Conservation (phyloP, 2,329 filamentous ascomycete genomes). For the Pseudogymnoascus sp. region DNA sequence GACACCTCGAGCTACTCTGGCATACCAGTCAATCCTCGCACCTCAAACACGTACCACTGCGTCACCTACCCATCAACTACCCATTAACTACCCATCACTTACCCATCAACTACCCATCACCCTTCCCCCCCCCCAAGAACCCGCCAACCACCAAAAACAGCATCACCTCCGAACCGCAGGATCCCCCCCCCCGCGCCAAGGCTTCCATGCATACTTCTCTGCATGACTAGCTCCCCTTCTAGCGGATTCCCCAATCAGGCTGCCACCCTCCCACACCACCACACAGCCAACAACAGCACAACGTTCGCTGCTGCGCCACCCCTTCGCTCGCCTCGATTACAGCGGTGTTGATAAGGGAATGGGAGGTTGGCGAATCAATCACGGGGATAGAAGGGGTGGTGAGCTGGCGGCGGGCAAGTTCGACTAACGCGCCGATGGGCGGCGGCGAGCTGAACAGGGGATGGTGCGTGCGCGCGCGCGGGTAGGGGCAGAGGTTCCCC, state of each 20-base stretch:
- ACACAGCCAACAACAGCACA: background rate
- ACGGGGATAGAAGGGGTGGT: background rate
- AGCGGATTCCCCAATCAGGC: slow-evolving; percentile 5
- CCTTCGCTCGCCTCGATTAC: background rate
- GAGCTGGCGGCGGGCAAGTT: background rate
- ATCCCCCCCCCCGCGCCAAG: background rate
- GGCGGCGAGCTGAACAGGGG: background rate
- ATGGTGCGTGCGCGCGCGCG: background rate
- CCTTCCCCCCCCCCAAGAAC: background rate
- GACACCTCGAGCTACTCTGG: background rate
- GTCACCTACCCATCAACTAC: background rate
- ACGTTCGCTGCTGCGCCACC: background rate
- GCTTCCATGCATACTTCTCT: background rate
- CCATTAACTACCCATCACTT: too few species aligned
- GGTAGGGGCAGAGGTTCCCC: background rate
- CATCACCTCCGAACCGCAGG: background rate
- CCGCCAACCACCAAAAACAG: background rate
- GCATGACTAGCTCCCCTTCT: background rate
- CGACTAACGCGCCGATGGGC: background rate
- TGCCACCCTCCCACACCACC: background rate
- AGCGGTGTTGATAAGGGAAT: background rate
- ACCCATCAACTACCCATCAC: too few species aligned
- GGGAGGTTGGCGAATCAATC: background rate
- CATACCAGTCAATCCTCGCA: too few species aligned
- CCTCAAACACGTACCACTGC: background rate